These are phyloP conservation scores for Nematocida sp. DNA, from an alignment of 371 early-diverging fungal species.

Conservation along the genomic window DNA sequence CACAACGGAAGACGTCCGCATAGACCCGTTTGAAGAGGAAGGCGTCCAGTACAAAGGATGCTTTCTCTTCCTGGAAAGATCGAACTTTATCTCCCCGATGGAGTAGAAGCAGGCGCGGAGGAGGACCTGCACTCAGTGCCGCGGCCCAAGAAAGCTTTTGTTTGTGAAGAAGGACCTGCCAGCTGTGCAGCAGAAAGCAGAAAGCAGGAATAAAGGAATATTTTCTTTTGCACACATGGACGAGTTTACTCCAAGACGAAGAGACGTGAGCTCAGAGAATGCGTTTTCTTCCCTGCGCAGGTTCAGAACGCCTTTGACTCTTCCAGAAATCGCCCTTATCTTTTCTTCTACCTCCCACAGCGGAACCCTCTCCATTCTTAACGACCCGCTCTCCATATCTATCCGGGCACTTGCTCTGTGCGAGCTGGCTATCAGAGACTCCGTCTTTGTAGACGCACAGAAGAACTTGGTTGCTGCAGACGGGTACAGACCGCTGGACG, in stretches of 20 bases:
- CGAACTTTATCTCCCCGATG: constrained; percentile 17
- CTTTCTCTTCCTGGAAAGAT: constrained; percentile 38
- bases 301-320: constrained; percentile 7
- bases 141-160: too few species aligned
- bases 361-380: not conserved
- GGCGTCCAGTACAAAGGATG: constrained; percentile 11
- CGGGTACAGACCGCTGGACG: constrained; percentile 4
- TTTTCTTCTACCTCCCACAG: constrained; percentile 9
- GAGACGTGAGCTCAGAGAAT: constrained; percentile 24
- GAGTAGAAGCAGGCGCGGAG: too few species aligned
- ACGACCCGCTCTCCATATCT: constrained; percentile 40
- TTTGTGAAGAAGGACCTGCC: too few species aligned
- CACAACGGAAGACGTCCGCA: constrained; percentile 15
- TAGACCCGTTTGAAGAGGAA: not conserved
- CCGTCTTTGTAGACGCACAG: not conserved
- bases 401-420: constrained; percentile 19
- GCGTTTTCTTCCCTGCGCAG: constrained; percentile 11
- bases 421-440: constrained; percentile 19
- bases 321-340: constrained; percentile 31
- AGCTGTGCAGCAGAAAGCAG: too few species aligned
- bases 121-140: too few species aligned
- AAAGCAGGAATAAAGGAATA: constrained; percentile 36
- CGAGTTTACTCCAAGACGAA: constrained; percentile 37
- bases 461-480: not conserved
- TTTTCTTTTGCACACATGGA: constrained; percentile 40